A percentile compares a stretch with the other conserved stretches of the same genome.
Conservation (phyloP, 1,284 basidiomycete species). For the Flammula alnicola region DNA sequence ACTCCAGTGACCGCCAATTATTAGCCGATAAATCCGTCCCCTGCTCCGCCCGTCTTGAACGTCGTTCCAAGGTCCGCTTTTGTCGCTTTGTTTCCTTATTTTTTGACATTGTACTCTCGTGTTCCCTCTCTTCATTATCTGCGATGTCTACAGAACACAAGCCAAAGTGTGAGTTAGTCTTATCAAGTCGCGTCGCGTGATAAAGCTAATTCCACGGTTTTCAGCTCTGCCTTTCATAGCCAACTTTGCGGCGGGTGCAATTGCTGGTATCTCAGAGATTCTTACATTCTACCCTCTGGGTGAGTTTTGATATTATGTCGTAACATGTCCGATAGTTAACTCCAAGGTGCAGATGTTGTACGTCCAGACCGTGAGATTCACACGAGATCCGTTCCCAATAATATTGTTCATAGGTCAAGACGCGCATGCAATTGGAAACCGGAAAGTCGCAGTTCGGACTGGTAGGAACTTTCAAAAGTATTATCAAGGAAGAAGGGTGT, state of each 20-base stretch:
- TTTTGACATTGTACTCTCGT: neutral
- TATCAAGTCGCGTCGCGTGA: slow-evolving; percentile 5
- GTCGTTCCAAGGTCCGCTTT: too few relatives aligned
- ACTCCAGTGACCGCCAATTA: slow-evolving; percentile 4
- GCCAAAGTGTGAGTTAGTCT: slow-evolving; percentile 46
- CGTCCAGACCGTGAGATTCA: slow-evolving; percentile 26
- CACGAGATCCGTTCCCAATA: slow-evolving; percentile 6
- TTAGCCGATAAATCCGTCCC: slow-evolving; percentile 13
- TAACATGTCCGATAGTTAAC: neutral
- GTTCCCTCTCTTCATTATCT: neutral
- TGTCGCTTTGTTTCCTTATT: slow-evolving; percentile 1
- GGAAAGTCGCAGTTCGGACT: slow-evolving; percentile 81
- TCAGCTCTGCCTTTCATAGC: slow-evolving; percentile 84
- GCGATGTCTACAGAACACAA: slow-evolving; percentile 46
- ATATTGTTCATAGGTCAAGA: slow-evolving; percentile 76
- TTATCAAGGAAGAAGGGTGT: slow-evolving; percentile 86
- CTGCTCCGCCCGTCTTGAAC: too few relatives aligned
- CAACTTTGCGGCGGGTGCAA: slow-evolving; percentile 90
- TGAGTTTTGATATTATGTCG: slow-evolving; percentile 43
- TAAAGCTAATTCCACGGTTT: slow-evolving; percentile 5
- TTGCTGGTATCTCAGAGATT: slow-evolving; percentile 89
- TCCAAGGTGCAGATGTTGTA: slow-evolving; percentile 53
- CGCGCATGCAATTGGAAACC: slow-evolving; percentile 94
- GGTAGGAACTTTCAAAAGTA: slow-evolving; percentile 78
- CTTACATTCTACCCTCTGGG: slow-evolving; percentile 93